Percentiles rank a stretch among this genome's conserved stretches.
Evolutionary conservation across 2,329 filamentous ascomycete genomes (phyloP).

Genomic region (Mariannaea elegans): DNA sequence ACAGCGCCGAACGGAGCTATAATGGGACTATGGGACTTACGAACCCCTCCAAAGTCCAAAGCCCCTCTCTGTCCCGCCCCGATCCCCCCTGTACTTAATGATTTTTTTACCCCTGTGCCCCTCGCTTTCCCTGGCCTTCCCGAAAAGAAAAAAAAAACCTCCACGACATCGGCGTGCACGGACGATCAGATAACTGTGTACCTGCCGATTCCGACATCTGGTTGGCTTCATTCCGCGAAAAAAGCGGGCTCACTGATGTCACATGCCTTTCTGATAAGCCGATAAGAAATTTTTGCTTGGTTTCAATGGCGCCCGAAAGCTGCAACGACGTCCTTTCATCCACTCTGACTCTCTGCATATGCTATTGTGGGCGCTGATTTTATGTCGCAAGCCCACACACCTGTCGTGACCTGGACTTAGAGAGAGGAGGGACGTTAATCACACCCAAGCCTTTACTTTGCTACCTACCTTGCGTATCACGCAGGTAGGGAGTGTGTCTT

Average conservation of each 20-base stretch:
- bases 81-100: neutral
- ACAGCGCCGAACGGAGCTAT: slow-evolving; percentile 5
- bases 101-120: slow-evolving; percentile 9
- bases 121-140: slow-evolving; percentile 17
- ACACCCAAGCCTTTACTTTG: neutral
- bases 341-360: slow-evolving; percentile 15
- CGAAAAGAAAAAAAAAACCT: slow-evolving; percentile 13
- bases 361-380: slow-evolving; percentile 16
- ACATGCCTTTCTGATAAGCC: slow-evolving; percentile 32
- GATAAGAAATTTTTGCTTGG: slow-evolving; percentile 39
- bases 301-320: slow-evolving; percentile 16
- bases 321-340: slow-evolving; percentile 12
- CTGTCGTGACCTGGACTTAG: slow-evolving; percentile 12
- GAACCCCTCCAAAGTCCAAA: slow-evolving; percentile 15
- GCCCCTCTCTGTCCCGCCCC: neutral
- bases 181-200: slow-evolving; percentile 37
- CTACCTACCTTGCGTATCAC: neutral
- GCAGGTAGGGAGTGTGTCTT: slow-evolving; percentile 3
- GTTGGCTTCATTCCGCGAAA: slow-evolving; percentile 18
- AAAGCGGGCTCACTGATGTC: slow-evolving; percentile 35
- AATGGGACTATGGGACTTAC: neutral
- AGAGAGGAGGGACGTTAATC: slow-evolving; percentile 6
- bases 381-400: slow-evolving; percentile 23
- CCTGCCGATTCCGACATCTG: neutral
- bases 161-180: slow-evolving; percentile 25